A percentile compares a stretch with the other conserved stretches of the same genome.
Conservation (phyloP, 1,284 basidiomycete species). For the Ustilago curta region DNA sequence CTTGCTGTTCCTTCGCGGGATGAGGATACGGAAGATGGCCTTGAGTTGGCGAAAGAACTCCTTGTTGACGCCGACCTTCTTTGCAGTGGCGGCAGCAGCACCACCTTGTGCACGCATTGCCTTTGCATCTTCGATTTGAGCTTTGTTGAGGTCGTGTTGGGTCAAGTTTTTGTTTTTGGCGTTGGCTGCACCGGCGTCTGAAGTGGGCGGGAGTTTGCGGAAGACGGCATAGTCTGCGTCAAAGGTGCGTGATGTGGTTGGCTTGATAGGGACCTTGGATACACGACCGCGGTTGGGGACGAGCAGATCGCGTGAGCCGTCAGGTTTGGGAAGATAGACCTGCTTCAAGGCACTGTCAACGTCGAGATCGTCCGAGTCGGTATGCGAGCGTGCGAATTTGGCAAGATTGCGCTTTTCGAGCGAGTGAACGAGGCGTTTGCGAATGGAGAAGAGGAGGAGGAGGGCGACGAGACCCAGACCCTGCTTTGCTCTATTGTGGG, state of each 20-base stretch:
- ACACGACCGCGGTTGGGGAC: constrained; percentile 64
- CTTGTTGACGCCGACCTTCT: constrained; percentile 75
- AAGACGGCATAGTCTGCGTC: constrained; percentile 64
- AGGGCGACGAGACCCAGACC: constrained; percentile 32
- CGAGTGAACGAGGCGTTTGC: constrained; percentile 25
- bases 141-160: constrained; percentile 36
- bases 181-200: constrained; percentile 30
- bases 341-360: constrained; percentile 60
- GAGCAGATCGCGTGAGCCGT: constrained; percentile 62
- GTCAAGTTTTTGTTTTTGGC: constrained; percentile 32
- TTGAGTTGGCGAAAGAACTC: constrained; percentile 77
- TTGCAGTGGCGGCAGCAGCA: constrained; percentile 64
- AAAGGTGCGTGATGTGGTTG: constrained; percentile 67
- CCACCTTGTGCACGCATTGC: constrained; percentile 58
- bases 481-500: constrained; percentile 28
- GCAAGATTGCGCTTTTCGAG: constrained; percentile 19
- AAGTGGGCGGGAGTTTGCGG: constrained; percentile 58
- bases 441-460: constrained; percentile 44
- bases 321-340: constrained; percentile 56
- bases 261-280: constrained; percentile 68
- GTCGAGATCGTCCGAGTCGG: constrained; percentile 26
- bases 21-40: constrained; percentile 66
- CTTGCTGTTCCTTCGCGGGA: constrained; percentile 71
- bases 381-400: constrained; percentile 16
- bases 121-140: constrained; percentile 56